phyloP scores from a whole-genome alignment of 768 basidiomycete genomes.

The Rhodotorula babjevae region DNA sequence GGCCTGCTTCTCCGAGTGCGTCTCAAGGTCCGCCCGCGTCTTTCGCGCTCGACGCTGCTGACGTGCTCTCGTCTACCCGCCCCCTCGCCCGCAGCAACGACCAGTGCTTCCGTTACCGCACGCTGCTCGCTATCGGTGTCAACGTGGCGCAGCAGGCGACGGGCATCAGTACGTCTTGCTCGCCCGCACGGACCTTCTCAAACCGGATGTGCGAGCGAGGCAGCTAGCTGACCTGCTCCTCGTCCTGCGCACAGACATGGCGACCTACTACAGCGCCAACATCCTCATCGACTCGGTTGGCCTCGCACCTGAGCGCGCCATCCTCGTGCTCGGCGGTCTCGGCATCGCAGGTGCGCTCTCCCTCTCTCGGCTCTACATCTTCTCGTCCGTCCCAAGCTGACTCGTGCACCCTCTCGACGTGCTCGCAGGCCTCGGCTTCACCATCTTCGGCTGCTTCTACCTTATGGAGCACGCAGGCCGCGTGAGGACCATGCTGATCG shows the following conservation, averaged over 20 bases:
- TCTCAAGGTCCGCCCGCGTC: not conserved
- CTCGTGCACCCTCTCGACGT: slow-evolving; percentile 32
- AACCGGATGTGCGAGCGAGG: too few relatives aligned
- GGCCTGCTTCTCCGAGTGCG: slow-evolving; percentile 29
- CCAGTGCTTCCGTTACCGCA: slow-evolving; percentile 43
- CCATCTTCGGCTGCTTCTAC: slow-evolving; percentile 35
- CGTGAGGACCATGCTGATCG: slow-evolving; percentile 33
- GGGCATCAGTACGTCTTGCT: slow-evolving; percentile 15
- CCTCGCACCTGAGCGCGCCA: slow-evolving; percentile 19
- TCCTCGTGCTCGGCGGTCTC: slow-evolving; percentile 34
- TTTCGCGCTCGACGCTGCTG: too few relatives aligned
- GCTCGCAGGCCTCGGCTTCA: slow-evolving; percentile 20
- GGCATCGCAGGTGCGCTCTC: slow-evolving; percentile 30
- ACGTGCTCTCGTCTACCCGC: not conserved
- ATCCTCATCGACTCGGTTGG: slow-evolving; percentile 27
- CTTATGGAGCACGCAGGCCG: slow-evolving; percentile 37
- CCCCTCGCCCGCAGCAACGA: slow-evolving; percentile 12
- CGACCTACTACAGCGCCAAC: slow-evolving; percentile 36
- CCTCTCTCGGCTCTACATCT: slow-evolving; percentile 9
- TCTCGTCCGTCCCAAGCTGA: too few relatives aligned
- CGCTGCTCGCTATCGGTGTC: slow-evolving; percentile 34
- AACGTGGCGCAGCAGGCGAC: slow-evolving; percentile 38
- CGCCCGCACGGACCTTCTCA: not conserved
- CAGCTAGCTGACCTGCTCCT: too few relatives aligned
- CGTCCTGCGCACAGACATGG: not conserved